These are phyloP conservation scores for Debaryomyces prosopidis DNA, from an alignment of 805 yeast species.

Conservation along the genomic window DNA sequence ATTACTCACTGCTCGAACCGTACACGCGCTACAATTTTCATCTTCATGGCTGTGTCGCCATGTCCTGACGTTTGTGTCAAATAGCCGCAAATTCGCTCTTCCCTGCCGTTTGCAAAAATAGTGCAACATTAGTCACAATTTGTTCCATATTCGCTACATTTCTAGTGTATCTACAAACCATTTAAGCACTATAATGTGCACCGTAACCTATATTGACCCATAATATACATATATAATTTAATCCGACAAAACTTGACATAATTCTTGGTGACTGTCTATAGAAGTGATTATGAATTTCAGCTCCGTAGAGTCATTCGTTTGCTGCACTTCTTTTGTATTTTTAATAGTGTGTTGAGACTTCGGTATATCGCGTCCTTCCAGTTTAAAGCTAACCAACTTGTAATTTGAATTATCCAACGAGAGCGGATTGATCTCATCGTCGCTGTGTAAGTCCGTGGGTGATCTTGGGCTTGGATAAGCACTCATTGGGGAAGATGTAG, in stretches of 20 bases:
- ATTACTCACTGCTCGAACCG: too few species aligned
- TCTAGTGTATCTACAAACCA: neutral
- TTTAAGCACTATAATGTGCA: neutral
- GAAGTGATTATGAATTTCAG: constrained; percentile 36
- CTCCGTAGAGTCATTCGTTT: constrained; percentile 7
- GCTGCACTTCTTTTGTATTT: constrained; percentile 1
- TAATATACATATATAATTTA: neutral
- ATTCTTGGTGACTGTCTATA: constrained; percentile 25
- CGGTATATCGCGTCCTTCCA: neutral
- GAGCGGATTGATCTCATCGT: neutral
- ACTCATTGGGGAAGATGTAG: constrained; percentile 1
- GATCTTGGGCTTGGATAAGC: neutral
- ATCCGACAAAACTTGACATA: constrained; percentile 5
- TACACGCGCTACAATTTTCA: too few species aligned
- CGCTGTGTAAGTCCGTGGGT: neutral
- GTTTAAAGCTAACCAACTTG: neutral
- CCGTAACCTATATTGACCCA: neutral
- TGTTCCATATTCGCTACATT: neutral
- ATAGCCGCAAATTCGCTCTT: neutral
- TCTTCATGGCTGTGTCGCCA: neutral
- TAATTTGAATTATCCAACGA: neutral
- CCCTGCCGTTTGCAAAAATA: neutral
- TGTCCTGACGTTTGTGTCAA: neutral
- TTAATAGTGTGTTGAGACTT: neutral
- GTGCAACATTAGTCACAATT: neutral